Evolutionary conservation across 352 stramenopile species (phyloP).

Genomic region (Globisporangium spiculum): DNA sequence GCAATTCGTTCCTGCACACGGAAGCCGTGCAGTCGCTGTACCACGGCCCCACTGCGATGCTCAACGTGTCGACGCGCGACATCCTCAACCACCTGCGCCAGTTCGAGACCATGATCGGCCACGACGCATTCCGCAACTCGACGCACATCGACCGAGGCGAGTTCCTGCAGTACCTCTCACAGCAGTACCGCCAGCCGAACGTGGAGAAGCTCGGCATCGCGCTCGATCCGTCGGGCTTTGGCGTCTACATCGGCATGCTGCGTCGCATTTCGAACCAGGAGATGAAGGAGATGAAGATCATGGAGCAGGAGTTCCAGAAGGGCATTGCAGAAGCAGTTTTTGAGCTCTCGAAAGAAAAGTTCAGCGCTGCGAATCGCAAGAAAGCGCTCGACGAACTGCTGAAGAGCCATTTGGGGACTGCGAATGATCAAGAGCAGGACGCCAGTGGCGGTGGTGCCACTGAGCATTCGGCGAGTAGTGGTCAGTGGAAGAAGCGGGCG

Average conservation of each 20-base stretch:
- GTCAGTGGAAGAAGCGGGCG: conserved; percentile 3
- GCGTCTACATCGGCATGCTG: conserved; percentile 75
- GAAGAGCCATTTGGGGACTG: conserved; percentile 19
- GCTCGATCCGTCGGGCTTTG: conserved; percentile 66
- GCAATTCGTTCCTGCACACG: conserved; percentile 77
- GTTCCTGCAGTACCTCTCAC: conserved; percentile 70
- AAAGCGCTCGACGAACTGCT: conserved; percentile 65
- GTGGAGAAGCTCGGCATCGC: conserved; percentile 60
- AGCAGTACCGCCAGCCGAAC: conserved; percentile 64
- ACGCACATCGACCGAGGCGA: conserved; percentile 62
- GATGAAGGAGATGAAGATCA: conserved; percentile 73
- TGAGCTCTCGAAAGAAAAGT: conserved; percentile 82
- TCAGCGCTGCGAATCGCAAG: conserved; percentile 77
- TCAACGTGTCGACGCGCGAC: conserved; percentile 62
- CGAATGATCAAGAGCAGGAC: conserved; percentile 10
- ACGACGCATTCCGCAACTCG: conserved; percentile 58
- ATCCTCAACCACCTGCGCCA: conserved; percentile 62
- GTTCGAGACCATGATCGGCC: conserved; percentile 60
- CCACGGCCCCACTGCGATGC: conserved; percentile 35
- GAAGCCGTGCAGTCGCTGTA: conserved; percentile 80
- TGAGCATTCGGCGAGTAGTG: background rate
- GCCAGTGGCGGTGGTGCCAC: background rate
- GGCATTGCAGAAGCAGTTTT: conserved; percentile 79
- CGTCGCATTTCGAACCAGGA: conserved; percentile 71
- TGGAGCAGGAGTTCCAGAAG: conserved; percentile 81